These are phyloP conservation scores for Ophiocordyceps sinensis DNA, from an alignment of 2,329 filamentous ascomycete species.

Conservation along the genomic window DNA sequence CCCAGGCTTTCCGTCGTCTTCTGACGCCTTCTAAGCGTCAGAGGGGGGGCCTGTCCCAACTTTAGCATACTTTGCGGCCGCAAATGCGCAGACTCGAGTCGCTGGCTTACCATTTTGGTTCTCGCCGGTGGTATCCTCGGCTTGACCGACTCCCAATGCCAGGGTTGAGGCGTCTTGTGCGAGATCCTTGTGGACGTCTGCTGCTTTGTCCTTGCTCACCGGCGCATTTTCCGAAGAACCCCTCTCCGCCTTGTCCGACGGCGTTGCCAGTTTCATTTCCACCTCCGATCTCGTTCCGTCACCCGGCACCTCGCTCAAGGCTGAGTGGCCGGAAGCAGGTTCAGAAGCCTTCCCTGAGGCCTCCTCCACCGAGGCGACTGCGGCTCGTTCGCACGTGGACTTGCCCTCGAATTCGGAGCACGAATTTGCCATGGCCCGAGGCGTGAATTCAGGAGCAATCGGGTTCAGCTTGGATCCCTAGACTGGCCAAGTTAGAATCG, in stretches of 20 bases:
- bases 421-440: constrained; percentile 13
- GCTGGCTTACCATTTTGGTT: constrained; percentile 5
- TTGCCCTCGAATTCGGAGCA: neutral
- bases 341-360: neutral
- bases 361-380: neutral
- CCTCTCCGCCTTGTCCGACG: no score
- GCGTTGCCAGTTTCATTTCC: constrained; percentile 8
- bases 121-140: neutral
- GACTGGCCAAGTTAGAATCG: constrained; percentile 24
- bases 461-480: constrained; percentile 42
- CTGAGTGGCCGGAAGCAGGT: constrained; percentile 5
- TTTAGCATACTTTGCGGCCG: constrained; percentile 2
- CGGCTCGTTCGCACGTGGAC: neutral
- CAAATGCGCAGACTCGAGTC: neutral
- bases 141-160: neutral
- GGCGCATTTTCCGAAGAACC: neutral
- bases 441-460: constrained; percentile 39
- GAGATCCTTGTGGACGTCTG: no score
- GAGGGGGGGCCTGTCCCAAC: constrained; percentile 6
- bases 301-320: constrained; percentile 9
- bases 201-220: neutral
- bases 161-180: neutral
- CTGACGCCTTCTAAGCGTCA: constrained; percentile 7
- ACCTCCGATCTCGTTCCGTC: no score
- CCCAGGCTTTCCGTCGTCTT: constrained; percentile 6